Evolutionary conservation across 148 eudicot genomes (phyloP), one percentile per base, ranked within the genome.

Genomic region (Rhododendron molle): DNA sequence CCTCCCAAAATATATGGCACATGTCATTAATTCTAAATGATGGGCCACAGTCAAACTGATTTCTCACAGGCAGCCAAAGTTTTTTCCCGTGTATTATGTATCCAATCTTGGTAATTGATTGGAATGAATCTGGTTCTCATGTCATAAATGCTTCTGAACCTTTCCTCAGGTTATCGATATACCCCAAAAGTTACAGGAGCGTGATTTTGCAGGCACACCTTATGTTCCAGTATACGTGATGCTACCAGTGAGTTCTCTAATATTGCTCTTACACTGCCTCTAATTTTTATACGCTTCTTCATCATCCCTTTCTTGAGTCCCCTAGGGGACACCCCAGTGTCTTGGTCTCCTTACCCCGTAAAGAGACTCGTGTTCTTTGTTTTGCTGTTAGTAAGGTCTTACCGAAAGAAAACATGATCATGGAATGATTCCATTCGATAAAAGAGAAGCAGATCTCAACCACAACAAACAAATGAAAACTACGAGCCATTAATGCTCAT

Each of bases 181-280:
- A 52, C 84, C 85, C 38, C 90, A 86, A 9, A 90, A 86, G 88
- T 16, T 90, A 80, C 92, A 83, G 74, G 97, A 94, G 86, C 92
- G 93, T 62, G 98, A 93, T 90, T 95, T 86, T 88, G 87, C 92
- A 78, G 95, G 92, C 90, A 95, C 97, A 1, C 91, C 96, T 49
- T 91, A 90, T 89, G 93, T 95, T 78, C 97, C 97, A 58, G 89
- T 95, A 34, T 93, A 89, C 86, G 97, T 94, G 88, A 95, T 95
- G 97, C 90, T 95, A 84, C 98, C 97, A 15, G 97, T 95, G 88
- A 93, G 93, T 90, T 54, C 54, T 46, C 50, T 28, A 10, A 21
- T 72, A 65, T 30, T 26, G 9, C 32, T 38, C 69, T 11, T 32
- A 20, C 4, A n/a, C 32, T 81, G 46, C 7, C 14, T 60, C 85